Base-by-base conservation (phyloP, 2,329 filamentous ascomycete genomes). In the Aureobasidium uvarum region DNA sequence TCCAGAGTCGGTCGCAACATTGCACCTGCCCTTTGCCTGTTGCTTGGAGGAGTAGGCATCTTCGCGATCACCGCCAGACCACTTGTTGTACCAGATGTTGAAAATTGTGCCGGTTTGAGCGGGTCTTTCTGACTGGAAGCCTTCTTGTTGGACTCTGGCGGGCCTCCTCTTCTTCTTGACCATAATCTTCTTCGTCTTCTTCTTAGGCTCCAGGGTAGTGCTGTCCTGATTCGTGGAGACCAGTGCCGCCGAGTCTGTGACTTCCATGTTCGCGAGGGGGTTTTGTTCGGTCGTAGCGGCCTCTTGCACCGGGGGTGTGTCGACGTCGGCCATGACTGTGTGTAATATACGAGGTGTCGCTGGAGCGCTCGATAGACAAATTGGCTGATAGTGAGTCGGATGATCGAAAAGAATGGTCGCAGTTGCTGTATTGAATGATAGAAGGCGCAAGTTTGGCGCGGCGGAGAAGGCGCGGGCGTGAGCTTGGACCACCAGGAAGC, bases 1-100 rank as follows among this genome's bases (percentile, higher is more conserved):
- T 14, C 81, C 81, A 63, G 72, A 76, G 71, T 83, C 95, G 67
- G 84, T 86, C 1, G 88, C 88, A 67, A 99, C 82, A 74, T 93
- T 95, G 82, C 95, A 98, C 64, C 96, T 90, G 2, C 89, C 89
- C 69, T 89, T 88, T 3, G 95, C 94, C 16, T 88, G 85, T 25
- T 88, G 90, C 74, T 97, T 89, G 41, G 89, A 91, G 4, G 92
- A 84, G 73, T 94, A 92, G 71, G 93, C 92, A 80, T 96, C 92
- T 74, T 98, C 94, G 67, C 92, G 86, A 78, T 99, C 95, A 73
- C 95, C 95, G 70, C 95, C 95, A 0, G 89, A 90, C 93, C 94
- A 98, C 79, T 97, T 98, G 81, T 96, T 97, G 80, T 97, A 96
- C 94, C 93, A 97, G 73, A 96, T 96, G 78, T 99, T 99, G 84